A percentile compares a stretch with the other conserved stretches of the same genome.
Conservation (phyloP, 106 monocot species). For the Apostasia ramifera region DNA sequence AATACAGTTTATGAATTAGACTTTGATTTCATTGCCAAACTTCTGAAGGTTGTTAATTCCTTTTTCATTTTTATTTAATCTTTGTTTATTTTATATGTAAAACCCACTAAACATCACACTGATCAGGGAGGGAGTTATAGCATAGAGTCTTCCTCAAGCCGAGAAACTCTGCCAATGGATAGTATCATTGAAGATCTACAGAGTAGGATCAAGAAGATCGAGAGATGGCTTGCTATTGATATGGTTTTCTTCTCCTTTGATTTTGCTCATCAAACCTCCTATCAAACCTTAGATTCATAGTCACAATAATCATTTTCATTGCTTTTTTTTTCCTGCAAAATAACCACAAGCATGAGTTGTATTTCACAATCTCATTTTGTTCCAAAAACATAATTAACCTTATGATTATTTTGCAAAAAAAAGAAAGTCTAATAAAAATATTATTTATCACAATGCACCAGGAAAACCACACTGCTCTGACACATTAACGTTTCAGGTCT, state of each 20-base stretch:
- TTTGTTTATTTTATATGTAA: neutral
- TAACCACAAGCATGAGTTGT: no score
- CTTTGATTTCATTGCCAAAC: no score
- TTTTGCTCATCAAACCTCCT: neutral
- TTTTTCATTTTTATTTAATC: neutral
- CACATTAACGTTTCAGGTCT: slow-evolving; percentile 32
- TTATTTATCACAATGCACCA: neutral
- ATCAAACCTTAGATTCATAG: neutral
- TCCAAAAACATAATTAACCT: no score
- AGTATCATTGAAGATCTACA: slow-evolving; percentile 62
- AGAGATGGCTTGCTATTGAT: slow-evolving; percentile 77
- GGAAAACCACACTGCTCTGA: neutral
- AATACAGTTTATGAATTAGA: no score
- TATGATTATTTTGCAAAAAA: no score
- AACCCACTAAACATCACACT: neutral
- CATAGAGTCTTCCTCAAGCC: slow-evolving; percentile 21
- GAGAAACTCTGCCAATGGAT: slow-evolving; percentile 34
- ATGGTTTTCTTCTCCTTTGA: slow-evolving; percentile 41
- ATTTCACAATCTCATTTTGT: no score
- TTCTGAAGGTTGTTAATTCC: neutral
- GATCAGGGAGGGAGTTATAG: slow-evolving; percentile 56
- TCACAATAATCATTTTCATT: neutral
- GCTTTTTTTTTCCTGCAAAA: neutral
- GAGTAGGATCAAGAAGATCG: slow-evolving; percentile 69
- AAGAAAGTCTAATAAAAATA: no score